A percentile compares a stretch with the other conserved stretches of the same genome.
These are phyloP conservation scores for Cerrena zonata DNA, from an alignment of 1,284 basidiomycete genomes.

Conservation along the genomic window DNA sequence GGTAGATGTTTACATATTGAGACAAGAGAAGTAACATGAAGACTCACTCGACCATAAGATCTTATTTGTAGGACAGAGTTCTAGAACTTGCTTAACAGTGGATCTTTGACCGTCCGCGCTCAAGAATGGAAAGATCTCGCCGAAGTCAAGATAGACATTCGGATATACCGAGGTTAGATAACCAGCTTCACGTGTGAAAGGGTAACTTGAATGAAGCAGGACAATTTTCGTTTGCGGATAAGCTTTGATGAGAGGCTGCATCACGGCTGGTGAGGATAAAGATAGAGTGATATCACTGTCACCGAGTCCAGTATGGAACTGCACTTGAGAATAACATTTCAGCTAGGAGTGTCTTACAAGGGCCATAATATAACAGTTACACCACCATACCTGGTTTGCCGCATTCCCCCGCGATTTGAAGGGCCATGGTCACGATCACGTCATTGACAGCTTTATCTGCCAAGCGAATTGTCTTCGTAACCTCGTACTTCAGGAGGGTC, in stretches of 20 bases:
- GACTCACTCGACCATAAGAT: slow-evolving; percentile 71
- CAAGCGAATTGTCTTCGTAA: slow-evolving; percentile 39
- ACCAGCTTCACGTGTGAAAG: slow-evolving; percentile 68
- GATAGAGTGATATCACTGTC: slow-evolving; percentile 63
- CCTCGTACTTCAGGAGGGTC: slow-evolving; percentile 17
- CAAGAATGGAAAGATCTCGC: slow-evolving; percentile 69
- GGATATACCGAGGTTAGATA: slow-evolving; percentile 64
- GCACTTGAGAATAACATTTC: slow-evolving; percentile 39
- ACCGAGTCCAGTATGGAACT: slow-evolving; percentile 77
- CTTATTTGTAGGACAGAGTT: slow-evolving; percentile 68
- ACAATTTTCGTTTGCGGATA: slow-evolving; percentile 57
- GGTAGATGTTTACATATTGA: not conserved
- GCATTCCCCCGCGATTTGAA: slow-evolving; percentile 45
- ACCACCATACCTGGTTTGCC: slow-evolving; percentile 49
- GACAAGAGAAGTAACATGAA: not conserved
- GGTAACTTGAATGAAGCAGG: slow-evolving; percentile 68
- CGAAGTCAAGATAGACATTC: slow-evolving; percentile 75
- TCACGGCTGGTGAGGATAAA: slow-evolving; percentile 54
- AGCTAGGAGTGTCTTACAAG: not conserved
- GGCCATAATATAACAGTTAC: slow-evolving; percentile 5
- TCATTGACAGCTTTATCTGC: slow-evolving; percentile 62
- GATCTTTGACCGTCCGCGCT: slow-evolving; percentile 56
- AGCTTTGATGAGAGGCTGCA: slow-evolving; percentile 63
- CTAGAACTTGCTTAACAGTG: slow-evolving; percentile 57
- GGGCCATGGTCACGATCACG: slow-evolving; percentile 49